Percentiles rank a stretch among this genome's conserved stretches.
Evolutionary conservation across 1,139 yeast species (phyloP).

Genomic region (Debaryomyces nepalensis): DNA sequence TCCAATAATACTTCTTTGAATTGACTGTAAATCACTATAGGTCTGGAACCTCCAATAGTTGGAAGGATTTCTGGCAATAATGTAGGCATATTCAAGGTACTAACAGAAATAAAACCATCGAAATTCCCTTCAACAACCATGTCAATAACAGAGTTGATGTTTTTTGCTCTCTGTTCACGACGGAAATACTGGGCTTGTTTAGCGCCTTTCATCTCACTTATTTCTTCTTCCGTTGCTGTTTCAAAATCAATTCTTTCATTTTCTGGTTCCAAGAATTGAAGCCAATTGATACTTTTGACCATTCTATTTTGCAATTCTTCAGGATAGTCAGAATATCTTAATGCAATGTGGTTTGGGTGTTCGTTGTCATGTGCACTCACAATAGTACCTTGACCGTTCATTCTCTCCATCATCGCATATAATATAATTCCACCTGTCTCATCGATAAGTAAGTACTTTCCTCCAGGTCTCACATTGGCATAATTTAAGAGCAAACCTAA

Average conservation of each 20-base stretch:
- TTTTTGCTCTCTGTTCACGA: conserved; percentile 61
- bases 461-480: conserved; percentile 87
- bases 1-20: conserved; percentile 79
- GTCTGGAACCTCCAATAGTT: conserved; percentile 83
- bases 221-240: conserved; percentile 54
- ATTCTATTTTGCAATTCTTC: conserved; percentile 55
- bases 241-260: conserved; percentile 58
- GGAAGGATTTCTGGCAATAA: conserved; percentile 66
- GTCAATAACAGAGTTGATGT: conserved; percentile 58
- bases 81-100: conserved; percentile 72
- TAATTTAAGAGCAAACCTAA: conserved; percentile 75
- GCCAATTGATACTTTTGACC: conserved; percentile 73
- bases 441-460: conserved; percentile 83
- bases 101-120: conserved; percentile 77
- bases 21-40: conserved; percentile 80
- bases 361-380: conserved; percentile 88
- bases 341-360: conserved; percentile 78
- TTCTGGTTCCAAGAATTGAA: conserved; percentile 82
- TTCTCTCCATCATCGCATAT: conserved; percentile 85
- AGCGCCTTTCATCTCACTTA: conserved; percentile 58
- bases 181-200: conserved; percentile 72
- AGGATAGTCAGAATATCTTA: conserved; percentile 67
- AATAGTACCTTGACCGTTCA: conserved; percentile 81
- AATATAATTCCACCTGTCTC: conserved; percentile 89
- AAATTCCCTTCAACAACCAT: conserved; percentile 56